Evolutionary conservation across 495 filamentous ascomycete species (phyloP).

Genomic region (Aspergillus leporis): DNA sequence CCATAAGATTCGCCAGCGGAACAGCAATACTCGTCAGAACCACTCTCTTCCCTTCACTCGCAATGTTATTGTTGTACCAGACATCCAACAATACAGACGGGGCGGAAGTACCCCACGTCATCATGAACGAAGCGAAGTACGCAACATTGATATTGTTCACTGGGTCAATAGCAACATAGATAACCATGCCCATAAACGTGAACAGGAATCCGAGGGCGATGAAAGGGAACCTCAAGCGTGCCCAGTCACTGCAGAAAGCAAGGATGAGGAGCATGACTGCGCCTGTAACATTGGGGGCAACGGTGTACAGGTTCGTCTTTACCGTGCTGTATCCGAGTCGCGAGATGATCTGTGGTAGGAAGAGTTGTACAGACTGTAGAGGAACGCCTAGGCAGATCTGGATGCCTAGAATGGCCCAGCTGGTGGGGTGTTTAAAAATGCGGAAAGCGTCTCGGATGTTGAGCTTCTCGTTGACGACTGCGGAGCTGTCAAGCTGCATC

Average conservation of each 20-base stretch:
- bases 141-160: conserved; percentile 56
- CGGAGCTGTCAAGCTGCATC: conserved; percentile 68
- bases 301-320: conserved; percentile 74
- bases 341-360: conserved; percentile 69
- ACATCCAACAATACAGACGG: conserved; percentile 49
- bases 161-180: conserved; percentile 64
- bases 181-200: conserved; percentile 70
- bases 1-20: conserved; percentile 74
- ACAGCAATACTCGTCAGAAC: conserved; percentile 69
- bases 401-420: conserved; percentile 63
- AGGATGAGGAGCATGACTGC: conserved; percentile 66
- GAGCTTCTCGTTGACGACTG: conserved; percentile 68
- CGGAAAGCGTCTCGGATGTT: conserved; percentile 59
- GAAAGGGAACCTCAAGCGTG: conserved; percentile 66
- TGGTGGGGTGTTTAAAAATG: conserved; percentile 60
- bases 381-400: conserved; percentile 75
- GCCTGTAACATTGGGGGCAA: conserved; percentile 66
- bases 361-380: conserved; percentile 64
- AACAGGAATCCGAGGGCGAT: conserved; percentile 68
- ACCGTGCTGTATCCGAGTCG: conserved; percentile 61
- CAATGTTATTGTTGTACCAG: conserved; percentile 78
- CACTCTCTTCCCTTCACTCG: conserved; percentile 68
- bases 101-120: conserved; percentile 63
- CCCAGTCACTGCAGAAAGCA: conserved; percentile 62
- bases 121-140: conserved; percentile 77